Percentiles rank a stretch among this genome's conserved stretches.
Evolutionary conservation across 2,329 filamentous ascomycete genomes (phyloP).

Genomic region (Decorospora gaudefroyi): DNA sequence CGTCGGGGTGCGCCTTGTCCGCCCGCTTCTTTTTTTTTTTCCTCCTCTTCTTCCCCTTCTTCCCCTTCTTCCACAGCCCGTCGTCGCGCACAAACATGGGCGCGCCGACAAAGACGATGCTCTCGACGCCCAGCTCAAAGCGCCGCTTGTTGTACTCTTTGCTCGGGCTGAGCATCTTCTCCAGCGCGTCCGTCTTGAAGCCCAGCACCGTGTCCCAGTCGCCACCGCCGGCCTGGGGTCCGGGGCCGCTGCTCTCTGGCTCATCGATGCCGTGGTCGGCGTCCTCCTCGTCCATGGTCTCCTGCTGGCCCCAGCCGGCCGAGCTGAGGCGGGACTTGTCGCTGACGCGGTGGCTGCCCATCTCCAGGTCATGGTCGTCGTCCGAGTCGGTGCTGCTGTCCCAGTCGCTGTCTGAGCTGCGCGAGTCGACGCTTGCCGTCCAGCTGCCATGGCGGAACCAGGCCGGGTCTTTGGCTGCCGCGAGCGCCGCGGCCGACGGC

Average conservation of each 20-base stretch:
- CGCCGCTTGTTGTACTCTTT: slow-evolving; percentile 48
- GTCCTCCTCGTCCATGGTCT: slow-evolving; percentile 47
- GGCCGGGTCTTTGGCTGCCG: slow-evolving; percentile 38
- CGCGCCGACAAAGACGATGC: slow-evolving; percentile 48
- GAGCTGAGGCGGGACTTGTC: slow-evolving; percentile 33
- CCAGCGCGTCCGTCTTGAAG: slow-evolving; percentile 48
- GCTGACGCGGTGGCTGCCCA: slow-evolving; percentile 39
- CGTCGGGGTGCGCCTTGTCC: slow-evolving; percentile 25
- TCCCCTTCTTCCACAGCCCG: slow-evolving; percentile 48
- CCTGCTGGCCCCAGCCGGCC: slow-evolving; percentile 40
- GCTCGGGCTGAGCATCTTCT: slow-evolving; percentile 48
- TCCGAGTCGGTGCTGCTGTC: slow-evolving; percentile 44
- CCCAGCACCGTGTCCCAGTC: slow-evolving; percentile 49
- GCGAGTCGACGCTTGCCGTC: slow-evolving; percentile 42
- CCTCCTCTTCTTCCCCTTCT: slow-evolving; percentile 39
- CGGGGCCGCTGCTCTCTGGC: slow-evolving; percentile 3
- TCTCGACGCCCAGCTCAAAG: slow-evolving; percentile 50
- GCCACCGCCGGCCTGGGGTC: slow-evolving; percentile 36
- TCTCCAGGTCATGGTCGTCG: slow-evolving; percentile 43
- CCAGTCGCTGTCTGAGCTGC: slow-evolving; percentile 45
- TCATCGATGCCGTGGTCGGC: slow-evolving; percentile 29
- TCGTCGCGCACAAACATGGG: slow-evolving; percentile 51
- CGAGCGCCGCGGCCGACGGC: slow-evolving; percentile 42
- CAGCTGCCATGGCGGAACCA: slow-evolving; percentile 48
- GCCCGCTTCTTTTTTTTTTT: slow-evolving; percentile 38